Evolutionary conservation across 768 basidiomycete species (phyloP), one percentile per base, ranked within the genome.

Genomic region (Lactarius tabidus): DNA sequence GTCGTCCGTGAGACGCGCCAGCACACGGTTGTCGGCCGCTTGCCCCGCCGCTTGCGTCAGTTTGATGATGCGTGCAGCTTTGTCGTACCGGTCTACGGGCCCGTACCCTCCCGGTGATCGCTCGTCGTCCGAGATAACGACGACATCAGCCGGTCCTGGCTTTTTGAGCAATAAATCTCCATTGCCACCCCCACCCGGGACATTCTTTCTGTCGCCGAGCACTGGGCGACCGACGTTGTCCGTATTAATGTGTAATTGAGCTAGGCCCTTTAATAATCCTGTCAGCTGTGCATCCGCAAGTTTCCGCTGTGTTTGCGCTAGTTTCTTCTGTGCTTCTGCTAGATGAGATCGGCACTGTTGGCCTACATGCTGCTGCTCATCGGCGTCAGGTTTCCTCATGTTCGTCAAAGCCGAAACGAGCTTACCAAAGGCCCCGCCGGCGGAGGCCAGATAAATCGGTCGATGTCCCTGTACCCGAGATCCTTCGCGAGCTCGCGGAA

Each of bases 371-470:
- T 31, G 60, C 64, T 63, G 43, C 35, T 48, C 38, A 29, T 41
- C 28, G 26, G 20, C 39, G 23, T 58, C 51, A 63, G 57, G 23
- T 53, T 28, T 53, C 9, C 9, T 4, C 23, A 43, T n/a, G 43
- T 18, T 29, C 23, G 41, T 51, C 31, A 15, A 3, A 26, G 58
- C 20, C 7, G n/a, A 62, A 59, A 17, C 29, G 31, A 72, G 78
- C 74, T 71, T 63, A 69, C 69, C 28, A 57, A 68, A 23, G 52
- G 51, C 38, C 15, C 41, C 2, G 45, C 59, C 55, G 73, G 75
- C 14, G 88, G 85, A 3, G 89, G 89, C 90, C 90, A 92, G 45
- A 90, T 77, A 69, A 92, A 89, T 31, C 79, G 81, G 31, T 88
- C 84, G 59, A 79, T 78, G 26, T 80, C 77, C 2, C 79, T 79